Conservation (phyloP, 192 early-diverging fungal species). For the Coemansia asiatica region DNA sequence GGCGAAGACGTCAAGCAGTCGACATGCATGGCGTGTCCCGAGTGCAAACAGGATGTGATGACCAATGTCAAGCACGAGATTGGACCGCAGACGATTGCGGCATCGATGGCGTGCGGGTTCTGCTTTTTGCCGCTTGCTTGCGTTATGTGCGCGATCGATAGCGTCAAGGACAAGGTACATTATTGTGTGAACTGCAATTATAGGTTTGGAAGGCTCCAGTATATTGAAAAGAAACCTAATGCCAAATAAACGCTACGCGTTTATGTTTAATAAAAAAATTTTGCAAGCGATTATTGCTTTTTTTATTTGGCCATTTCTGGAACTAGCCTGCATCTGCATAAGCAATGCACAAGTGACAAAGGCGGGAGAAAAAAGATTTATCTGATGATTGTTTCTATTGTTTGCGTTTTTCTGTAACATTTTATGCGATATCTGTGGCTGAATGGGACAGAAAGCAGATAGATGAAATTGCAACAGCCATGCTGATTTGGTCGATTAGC, state of each 20-base stretch:
- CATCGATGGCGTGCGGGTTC: neutral
- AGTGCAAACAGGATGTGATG: conserved; percentile 7
- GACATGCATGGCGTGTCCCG: conserved; percentile 3
- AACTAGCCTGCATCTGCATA: too few relatives aligned
- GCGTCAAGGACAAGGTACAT: conserved; percentile 7
- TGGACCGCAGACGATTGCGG: neutral
- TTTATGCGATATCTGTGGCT: too few relatives aligned
- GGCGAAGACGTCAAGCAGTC: neutral
- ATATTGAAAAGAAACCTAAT: neutral
- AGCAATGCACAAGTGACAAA: too few relatives aligned
- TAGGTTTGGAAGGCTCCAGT: conserved; percentile 1
- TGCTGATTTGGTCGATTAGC: neutral
- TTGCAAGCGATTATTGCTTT: too few relatives aligned
- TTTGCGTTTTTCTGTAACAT: too few relatives aligned
- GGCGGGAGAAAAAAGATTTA: too few relatives aligned
- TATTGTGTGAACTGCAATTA: neutral
- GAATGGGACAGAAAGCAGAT: too few relatives aligned
- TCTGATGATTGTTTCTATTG: too few relatives aligned
- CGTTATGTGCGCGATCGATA: conserved; percentile 2
- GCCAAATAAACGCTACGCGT: neutral
- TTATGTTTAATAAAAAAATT: neutral
- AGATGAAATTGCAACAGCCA: neutral
- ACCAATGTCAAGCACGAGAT: neutral
- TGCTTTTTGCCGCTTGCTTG: conserved; percentile 5
- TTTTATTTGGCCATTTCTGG: too few relatives aligned